Base-by-base conservation (phyloP, 2,329 filamentous ascomycete genomes). In the Chaetomiaceae sp. region DNA sequence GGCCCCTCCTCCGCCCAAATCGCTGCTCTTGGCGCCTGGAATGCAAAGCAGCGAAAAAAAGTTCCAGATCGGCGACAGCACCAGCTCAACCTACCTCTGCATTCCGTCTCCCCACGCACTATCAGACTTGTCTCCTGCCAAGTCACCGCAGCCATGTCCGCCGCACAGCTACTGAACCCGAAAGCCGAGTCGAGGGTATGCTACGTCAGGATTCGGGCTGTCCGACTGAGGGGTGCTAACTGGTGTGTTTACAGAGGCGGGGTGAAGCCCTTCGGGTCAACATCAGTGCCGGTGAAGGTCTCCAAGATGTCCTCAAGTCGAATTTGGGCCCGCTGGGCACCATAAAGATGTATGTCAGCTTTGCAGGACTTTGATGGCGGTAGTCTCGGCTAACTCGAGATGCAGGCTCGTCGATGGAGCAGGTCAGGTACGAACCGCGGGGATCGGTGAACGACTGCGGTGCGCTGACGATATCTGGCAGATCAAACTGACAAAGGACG, bases 401-500 rank as follows among this genome's bases (percentile, higher is more conserved):
- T 23, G 38, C 52, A 85, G 84, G 78, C 78, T 85, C 60, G 82
- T 86, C 61, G 85, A 88, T 66, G 85, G 85, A 66, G 75, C 84
- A 58, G 85, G 85, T 65, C 82, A 82, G 74, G 81, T 85, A 79
- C 66, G 71, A 37, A 64, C 45, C 14, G 18, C 29, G 27, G 25
- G 40, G 20, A 41, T 13, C 51, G 52, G 48, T 44, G 42, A 54
- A 56, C 18, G 30, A 27, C 42, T 30, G 23, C 23, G 27, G 43
- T 43, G 44, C 27, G 53, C 58, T 64, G 55, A 66, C 60, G 18
- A 47, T 42, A 20, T 43, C 60, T 27, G 58, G 57, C 68, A 94
- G 84, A 99, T 99, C 77, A 99, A 99, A 77, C 82, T 99, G 70
- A 99, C 94, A 64, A 99, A 99, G 74, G 94, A 99, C 75, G 94